Percentiles rank a stretch among this genome's conserved stretches.
Evolutionary conservation across 305 asterid genomes (phyloP).

Genomic region (Petunia hybrid): DNA sequence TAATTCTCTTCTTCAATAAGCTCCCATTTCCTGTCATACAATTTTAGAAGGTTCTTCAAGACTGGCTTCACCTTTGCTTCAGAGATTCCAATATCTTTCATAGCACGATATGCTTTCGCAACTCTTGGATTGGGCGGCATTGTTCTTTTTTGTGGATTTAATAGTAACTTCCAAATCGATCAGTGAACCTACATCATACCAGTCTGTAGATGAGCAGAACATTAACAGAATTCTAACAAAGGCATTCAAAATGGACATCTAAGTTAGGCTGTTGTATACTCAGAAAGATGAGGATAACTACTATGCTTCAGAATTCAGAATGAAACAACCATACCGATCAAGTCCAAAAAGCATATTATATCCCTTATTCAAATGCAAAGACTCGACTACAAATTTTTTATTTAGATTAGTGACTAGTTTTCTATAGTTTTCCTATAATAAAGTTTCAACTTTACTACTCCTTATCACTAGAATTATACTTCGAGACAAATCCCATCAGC

Average conservation of each 20-base stretch:
- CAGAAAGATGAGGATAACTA: background rate
- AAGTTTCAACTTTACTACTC: background rate
- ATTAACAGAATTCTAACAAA: slow-evolving; percentile 11
- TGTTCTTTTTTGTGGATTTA: slow-evolving; percentile 41
- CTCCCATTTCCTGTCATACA: slow-evolving; percentile 69
- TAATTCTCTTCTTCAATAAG: slow-evolving; percentile 79
- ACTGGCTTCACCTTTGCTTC: slow-evolving; percentile 69
- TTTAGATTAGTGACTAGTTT: background rate
- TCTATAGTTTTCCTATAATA: background rate
- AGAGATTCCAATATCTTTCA: slow-evolving; percentile 67
- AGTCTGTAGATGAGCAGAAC: slow-evolving; percentile 6
- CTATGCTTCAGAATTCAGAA: background rate
- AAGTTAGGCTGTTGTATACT: slow-evolving; percentile 17
- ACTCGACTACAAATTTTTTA: background rate
- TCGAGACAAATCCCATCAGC: background rate
- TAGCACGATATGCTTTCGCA: slow-evolving; percentile 65
- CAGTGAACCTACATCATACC: slow-evolving; percentile 36
- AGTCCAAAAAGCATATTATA: slow-evolving; percentile 17
- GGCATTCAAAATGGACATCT: slow-evolving; percentile 10
- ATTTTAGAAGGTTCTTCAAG: slow-evolving; percentile 58
- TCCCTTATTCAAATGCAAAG: slow-evolving; percentile 2
- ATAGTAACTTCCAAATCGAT: slow-evolving; percentile 34
- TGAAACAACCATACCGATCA: background rate
- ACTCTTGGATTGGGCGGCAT: slow-evolving; percentile 46
- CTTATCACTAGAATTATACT: background rate